Evolutionary conservation across 2,329 filamentous ascomycete genomes (phyloP).

Genomic region (Botrytis sinoallii): DNA sequence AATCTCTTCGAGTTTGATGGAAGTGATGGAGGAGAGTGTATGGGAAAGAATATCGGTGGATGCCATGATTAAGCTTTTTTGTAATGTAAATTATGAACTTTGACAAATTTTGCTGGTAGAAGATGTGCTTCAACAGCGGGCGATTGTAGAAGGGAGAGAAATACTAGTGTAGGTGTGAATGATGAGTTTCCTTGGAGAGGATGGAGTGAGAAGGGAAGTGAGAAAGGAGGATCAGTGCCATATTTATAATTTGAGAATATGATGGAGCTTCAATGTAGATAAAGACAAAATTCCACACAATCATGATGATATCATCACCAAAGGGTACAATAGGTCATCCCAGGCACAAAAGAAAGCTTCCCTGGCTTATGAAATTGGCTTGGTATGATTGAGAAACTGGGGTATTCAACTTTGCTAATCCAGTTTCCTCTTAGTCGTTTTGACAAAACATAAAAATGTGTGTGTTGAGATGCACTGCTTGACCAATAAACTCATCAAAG

Average conservation of each 20-base stretch:
- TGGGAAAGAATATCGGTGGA: slow-evolving; percentile 45
- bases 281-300: neutral
- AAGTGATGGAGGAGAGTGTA: slow-evolving; percentile 53
- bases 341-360: neutral
- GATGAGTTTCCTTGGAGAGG: neutral
- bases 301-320: neutral
- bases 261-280: neutral
- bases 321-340: neutral
- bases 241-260: neutral
- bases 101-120: neutral
- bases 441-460: neutral
- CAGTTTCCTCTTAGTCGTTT: neutral
- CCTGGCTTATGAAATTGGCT: neutral
- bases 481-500: neutral
- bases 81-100: neutral
- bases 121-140: neutral
- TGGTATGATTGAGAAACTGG: neutral
- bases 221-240: neutral
- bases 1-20: slow-evolving; percentile 54
- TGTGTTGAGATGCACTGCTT: neutral
- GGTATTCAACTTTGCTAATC: neutral
- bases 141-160: neutral
- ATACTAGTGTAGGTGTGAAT: neutral
- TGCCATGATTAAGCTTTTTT: slow-evolving; percentile 32
- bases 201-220: neutral